Evolutionary conservation across 2,329 filamentous ascomycete species (phyloP), one percentile per base, ranked within the genome.

Genomic region (Huntiella decipiens): DNA sequence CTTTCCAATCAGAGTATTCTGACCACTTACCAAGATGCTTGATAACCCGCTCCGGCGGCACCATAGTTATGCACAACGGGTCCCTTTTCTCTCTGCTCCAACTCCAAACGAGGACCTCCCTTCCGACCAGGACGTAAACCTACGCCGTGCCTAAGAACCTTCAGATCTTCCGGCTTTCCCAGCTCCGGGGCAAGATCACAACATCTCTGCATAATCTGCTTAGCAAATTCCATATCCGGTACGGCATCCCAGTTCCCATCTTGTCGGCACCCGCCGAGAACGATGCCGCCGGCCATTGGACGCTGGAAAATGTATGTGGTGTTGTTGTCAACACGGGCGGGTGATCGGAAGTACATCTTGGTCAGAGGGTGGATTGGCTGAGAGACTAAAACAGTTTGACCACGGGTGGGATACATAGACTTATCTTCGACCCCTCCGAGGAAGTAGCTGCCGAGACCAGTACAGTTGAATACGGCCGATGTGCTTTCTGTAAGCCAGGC

Each of bases 381-480:
- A 13, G 64, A 60, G 5, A 61, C 56, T 0, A 61, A 52, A 11
- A 61, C 45, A 3, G 56, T 55, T 52, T 59, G 57, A 0, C 57
- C 57, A 46, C 55, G 44, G 1, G 72, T 76, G 1, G 85, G 82
- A 50, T 75, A 70, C 38, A 92, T 68, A 4, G 68, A 71, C 47
- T 63, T 58, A 56, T 93, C 85, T 61, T 72, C 67, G 0, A 92
- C 83, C 17, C 85, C 85, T 6, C 80, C 82, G 1, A 92, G 70
- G 43, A 67, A 74, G 33, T 68, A 71, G 0, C 82, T 75, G 15
- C 77, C 67, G 6, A 93, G 63, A 0, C 85, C 85, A 0, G 82
- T 84, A 56, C 82, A 82, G 58, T 92, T 92, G 50, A 92, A 65
- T 0, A 91, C 63, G 1, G 51, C 50, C 8, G 49, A 46, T 3